Percentiles rank a stretch among this genome's conserved stretches.
Conservation (phyloP, 164 flowering plant genomes). For the Annona cherimola region DNA sequence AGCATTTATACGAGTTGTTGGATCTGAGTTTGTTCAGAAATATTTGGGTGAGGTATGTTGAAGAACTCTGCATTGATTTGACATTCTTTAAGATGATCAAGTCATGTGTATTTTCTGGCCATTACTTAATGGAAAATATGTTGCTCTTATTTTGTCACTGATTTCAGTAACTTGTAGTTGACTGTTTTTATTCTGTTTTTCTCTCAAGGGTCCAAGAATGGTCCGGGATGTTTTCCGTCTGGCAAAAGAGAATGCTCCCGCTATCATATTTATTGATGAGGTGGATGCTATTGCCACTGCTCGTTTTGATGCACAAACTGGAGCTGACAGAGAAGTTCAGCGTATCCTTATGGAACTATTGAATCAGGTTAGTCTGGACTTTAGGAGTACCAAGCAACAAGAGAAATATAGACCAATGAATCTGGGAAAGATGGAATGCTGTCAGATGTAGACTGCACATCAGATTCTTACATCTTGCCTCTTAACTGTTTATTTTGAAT, state of each 20-base stretch:
- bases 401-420: background rate
- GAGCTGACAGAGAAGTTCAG: constrained; percentile 99
- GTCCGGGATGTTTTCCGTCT: constrained; percentile 98
- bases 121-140: background rate
- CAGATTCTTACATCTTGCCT: no score
- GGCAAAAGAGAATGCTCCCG: constrained; percentile 98
- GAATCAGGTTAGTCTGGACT: constrained; percentile 56
- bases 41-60: constrained; percentile 85
- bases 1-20: constrained; percentile 94
- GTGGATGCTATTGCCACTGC: constrained; percentile 99
- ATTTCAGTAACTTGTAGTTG: background rate
- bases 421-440: background rate
- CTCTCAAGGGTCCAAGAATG: constrained; percentile 84
- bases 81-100: background rate
- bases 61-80: background rate
- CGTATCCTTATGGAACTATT: constrained; percentile 93
- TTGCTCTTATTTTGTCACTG: background rate
- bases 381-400: background rate
- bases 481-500: no score
- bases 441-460: no score
- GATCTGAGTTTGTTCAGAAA: constrained; percentile 97
- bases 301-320: constrained; percentile 98
- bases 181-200: background rate
- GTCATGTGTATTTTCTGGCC: no score
- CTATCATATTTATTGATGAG: constrained; percentile 95